These are phyloP conservation scores for Aphanocladium album DNA, from an alignment of 2,329 filamentous ascomycete genomes.

Conservation along the genomic window DNA sequence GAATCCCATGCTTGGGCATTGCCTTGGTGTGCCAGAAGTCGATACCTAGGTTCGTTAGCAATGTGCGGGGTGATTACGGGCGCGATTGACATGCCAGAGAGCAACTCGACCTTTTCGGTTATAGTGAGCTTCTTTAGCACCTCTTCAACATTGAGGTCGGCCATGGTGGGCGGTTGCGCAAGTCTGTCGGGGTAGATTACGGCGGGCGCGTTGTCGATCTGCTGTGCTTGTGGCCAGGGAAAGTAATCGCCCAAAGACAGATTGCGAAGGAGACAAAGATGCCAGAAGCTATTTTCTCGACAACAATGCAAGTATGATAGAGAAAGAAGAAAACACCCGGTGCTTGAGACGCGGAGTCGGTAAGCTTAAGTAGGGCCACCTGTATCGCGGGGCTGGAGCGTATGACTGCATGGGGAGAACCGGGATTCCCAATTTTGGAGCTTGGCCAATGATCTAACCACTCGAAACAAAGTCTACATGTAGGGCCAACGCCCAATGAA, in stretches of 20 bases:
- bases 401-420: neutral
- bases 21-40: conserved; percentile 67
- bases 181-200: neutral
- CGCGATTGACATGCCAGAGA: conserved; percentile 36
- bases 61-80: neutral
- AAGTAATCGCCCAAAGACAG: neutral
- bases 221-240: neutral
- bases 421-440: neutral
- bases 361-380: conserved; percentile 9
- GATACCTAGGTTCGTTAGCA: conserved; percentile 36
- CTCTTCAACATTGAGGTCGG: conserved; percentile 49
- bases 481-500: neutral
- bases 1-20: conserved; percentile 55
- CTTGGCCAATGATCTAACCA: neutral
- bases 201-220: neutral
- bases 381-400: neutral
- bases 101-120: conserved; percentile 48
- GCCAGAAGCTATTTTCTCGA: neutral
- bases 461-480: neutral
- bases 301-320: neutral
- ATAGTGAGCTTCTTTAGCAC: conserved; percentile 49
- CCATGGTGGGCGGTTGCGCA: conserved; percentile 30
- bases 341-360: neutral
- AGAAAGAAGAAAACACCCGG: neutral
- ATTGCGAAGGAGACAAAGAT: neutral